Evolutionary conservation across 768 basidiomycete genomes (phyloP), one percentile per base, ranked within the genome.

Genomic region (Polyporus arcularius): DNA sequence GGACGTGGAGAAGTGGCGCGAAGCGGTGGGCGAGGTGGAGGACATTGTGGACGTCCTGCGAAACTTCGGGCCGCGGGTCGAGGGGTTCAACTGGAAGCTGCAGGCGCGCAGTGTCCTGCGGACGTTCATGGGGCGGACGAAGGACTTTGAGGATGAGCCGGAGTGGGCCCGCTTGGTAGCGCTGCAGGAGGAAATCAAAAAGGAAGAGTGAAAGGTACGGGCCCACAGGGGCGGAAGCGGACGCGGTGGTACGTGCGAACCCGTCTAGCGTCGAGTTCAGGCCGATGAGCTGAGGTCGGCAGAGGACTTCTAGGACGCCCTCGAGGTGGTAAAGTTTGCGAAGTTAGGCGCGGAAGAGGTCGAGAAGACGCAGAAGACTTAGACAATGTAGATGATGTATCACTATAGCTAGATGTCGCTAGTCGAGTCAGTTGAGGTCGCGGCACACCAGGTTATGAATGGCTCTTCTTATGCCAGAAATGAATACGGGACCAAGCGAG

Each of bases 91-190:
- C 63, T 98, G 97, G 97, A 84, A 80, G 73, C 82, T 91, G 67
- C 93, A 96, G 74, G 92, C 87, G 46, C 82, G 89, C 55, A 95
- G 93, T 62, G 80, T 98, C 58, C 82, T 98, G 60, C 80, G 96
- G 75, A 90, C 88, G 53, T 98, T 98, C 74, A 82, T 92, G 75
- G 96, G 91, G 7, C 80, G 92, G 61, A 93, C 92, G 60, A 87
- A 80, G 73, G 92, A 78, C 59, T 98, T 95, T 65, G 91, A 89
- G 72, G 95, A 95, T 53, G 92, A 97, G 72, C 82, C 86, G 4
- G 94, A 94, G 76, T 98, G 91, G 88, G 71, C 77, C 30, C 78
- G 79, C 62, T 76, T 98, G 69, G 78, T 79, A 67, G 83, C 80
- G 61, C 72, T 94, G 67, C 77, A 86, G 68, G 85, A 87, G 43